Evolutionary conservation across 345 rosid species (phyloP).

Genomic region (Gossypium arboreum): DNA sequence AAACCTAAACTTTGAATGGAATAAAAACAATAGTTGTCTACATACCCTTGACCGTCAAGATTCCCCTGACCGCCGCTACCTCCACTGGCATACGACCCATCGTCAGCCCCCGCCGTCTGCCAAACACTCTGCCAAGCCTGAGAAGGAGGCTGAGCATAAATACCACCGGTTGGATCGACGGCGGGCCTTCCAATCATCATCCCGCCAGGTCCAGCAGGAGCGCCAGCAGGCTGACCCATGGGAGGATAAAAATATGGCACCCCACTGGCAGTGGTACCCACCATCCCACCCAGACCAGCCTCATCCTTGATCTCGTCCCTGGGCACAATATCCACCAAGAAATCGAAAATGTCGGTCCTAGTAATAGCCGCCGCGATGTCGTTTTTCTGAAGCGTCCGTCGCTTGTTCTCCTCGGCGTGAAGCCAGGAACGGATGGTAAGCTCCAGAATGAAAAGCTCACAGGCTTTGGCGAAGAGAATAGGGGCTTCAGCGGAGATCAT

Average conservation of each 20-base stretch:
- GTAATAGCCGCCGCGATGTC: conserved; percentile 94
- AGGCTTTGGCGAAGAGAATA: conserved; percentile 85
- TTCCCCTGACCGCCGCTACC: conserved; percentile 66
- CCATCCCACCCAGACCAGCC: conserved; percentile 49
- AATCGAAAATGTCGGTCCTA: conserved; percentile 85
- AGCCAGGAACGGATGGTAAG: conserved; percentile 97
- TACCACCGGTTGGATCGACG: conserved; percentile 57
- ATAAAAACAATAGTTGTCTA: background rate
- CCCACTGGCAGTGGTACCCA: conserved; percentile 68
- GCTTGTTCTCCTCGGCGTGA: conserved; percentile 93
- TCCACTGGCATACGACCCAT: conserved; percentile 63
- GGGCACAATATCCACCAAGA: conserved; percentile 87
- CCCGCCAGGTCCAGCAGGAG: conserved; percentile 51
- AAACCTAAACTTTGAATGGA: background rate
- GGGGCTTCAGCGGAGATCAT: conserved; percentile 99
- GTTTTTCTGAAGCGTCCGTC: conserved; percentile 92
- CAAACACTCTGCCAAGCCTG: conserved; percentile 97
- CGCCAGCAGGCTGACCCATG: conserved; percentile 64
- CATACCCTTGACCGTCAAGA: conserved; percentile 55
- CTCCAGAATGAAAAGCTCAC: conserved; percentile 93
- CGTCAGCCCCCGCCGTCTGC: conserved; percentile 68
- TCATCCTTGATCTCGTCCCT: conserved; percentile 90
- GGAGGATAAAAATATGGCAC: conserved; percentile 86
- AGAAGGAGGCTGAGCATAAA: conserved; percentile 77
- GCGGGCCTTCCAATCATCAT: conserved; percentile 95